Evolutionary conservation across 345 rosid genomes (phyloP), one percentile per base, ranked within the genome.

Genomic region (Raphanus raphanistrum): DNA sequence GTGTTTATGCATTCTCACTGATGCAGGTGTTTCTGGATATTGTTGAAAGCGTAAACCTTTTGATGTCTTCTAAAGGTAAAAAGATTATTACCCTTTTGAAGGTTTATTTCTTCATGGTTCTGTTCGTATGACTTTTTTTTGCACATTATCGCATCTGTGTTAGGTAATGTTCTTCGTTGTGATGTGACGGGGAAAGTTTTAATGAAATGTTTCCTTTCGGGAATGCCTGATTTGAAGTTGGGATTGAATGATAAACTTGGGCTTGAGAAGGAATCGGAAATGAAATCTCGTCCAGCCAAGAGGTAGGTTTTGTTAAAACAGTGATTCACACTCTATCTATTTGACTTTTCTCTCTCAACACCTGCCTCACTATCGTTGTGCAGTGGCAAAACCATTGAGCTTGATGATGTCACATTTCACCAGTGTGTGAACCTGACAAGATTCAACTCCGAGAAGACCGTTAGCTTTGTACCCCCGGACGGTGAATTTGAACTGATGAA

Each of bases 401-500:
- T 96, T 71, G 99, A 93, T 66, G 98, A 96, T 91, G 98, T 93
- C 76, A 96, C 97, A 55, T 96, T 96, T 78, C 98, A 96, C 83
- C 98, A 96, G 79, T 93, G 98, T 70, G 99, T 93, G 63, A 93
- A 96, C 85, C 87, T 96, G 82, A 96, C 97, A 12, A 89, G 99
- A 86, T 96, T 96, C 81, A 93, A 96, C 87, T 93, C 99, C 0
- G 97, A 96, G 83, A 96, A 96, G 82, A 96, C 98, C 0, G 99
- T 96, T 72, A 96, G 99, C 77, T 93, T 91, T 86, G 99, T 91
- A 61, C 99, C 98, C 28, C 99, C 99, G 2, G 99, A 96, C 86
- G 99, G 99, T 74, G 97, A 96, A 88, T 96, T 91, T 81, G 99
- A 96, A 81, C 85, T 96, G 70, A 96, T 96, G 98, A 96, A 96